Evolutionary conservation across 306 rosid species (phyloP), one percentile per base, ranked within the genome.

Genomic region (Alnus glutinosa): DNA sequence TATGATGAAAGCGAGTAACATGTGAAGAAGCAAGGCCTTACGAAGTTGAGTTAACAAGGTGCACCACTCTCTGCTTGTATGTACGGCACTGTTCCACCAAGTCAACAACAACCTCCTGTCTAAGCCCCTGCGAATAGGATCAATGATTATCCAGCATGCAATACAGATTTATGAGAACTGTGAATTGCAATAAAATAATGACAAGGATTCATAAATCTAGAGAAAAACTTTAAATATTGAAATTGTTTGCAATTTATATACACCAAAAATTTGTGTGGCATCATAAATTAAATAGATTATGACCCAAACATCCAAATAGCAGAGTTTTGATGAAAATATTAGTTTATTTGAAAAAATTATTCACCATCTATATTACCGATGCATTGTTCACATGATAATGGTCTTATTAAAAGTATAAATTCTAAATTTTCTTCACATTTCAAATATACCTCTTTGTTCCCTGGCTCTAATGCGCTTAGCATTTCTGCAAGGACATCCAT

Each of bases 31-130:
- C 69, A 77, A 58, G 85, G 85, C 44, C 97, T 87, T 90, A 96
- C 99, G 93, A 83, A 71, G 98, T 96, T 50, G 98, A 90, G 83
- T 96, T 96, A 80, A 96, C 99, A 80, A 96, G 97, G 88, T 93
- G 98, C 64, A 96, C 96, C 87, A 96, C 98, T 84, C 97, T 91
- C 87, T 92, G 98, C 87, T 91, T 96, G 88, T 90, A 91, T 55
- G 97, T 83, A 78, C 96, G 90, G 68, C 99, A 96, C 59, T 91
- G 99, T 15, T 85, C 93, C 78, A 96, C 98, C 89, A 96, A 91
- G 86, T 96, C 99, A 80, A 96, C 85, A 77, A 96, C 83, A 84
- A 96, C 99, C 71, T 93, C 99, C 90, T 96, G 99, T 72, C 87
- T 85, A 75, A 96, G 87, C 51, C 96, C 98, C 99, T 96, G 88